Percentiles rank a stretch among this genome's conserved stretches.
Conservation (phyloP, 495 filamentous ascomycete genomes). For the Umbilicaria muhlenbergii region DNA sequence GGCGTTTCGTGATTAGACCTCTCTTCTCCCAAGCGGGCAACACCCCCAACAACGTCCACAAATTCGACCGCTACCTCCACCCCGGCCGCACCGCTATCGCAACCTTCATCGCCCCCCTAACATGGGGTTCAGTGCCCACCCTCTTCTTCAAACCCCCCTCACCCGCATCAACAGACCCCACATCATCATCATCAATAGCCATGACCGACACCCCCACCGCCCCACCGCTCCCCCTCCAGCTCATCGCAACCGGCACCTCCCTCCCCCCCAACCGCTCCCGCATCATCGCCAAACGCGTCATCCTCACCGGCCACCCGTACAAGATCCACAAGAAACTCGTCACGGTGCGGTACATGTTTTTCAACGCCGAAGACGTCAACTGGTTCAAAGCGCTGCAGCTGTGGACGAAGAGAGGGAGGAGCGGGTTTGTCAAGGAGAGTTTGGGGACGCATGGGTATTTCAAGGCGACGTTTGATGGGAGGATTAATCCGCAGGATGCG, state of each 20-base stretch:
- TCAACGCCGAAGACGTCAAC: conserved; percentile 81
- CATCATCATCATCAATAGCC: conserved; percentile 13
- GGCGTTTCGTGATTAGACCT: conserved; percentile 74
- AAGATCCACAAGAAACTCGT: conserved; percentile 97
- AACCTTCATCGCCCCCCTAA: conserved; percentile 76
- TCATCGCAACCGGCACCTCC: conserved; percentile 75
- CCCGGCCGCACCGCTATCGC: conserved; percentile 85
- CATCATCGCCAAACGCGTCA: conserved; percentile 83
- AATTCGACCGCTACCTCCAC: conserved; percentile 86
- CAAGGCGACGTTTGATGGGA: conserved; percentile 94
- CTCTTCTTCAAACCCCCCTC: conserved; percentile 61
- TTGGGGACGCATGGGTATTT: conserved; percentile 97
- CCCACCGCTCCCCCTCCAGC: conserved; percentile 30
- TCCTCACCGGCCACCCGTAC: conserved; percentile 89
- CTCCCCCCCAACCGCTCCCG: conserved; percentile 63
- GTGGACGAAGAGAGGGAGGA: conserved; percentile 81
- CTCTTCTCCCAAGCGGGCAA: conserved; percentile 72
- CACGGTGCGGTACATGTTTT: conserved; percentile 98
- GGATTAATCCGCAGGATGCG: conserved; percentile 85
- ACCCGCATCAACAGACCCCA: conserved; percentile 4
- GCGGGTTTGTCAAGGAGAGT: conserved; percentile 81
- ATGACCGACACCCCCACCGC: conserved; percentile 9
- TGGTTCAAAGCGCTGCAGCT: conserved; percentile 95
- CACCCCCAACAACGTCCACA: conserved; percentile 89
- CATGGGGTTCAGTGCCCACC: conserved; percentile 78